Percentiles rank a stretch among this genome's conserved stretches.
Evolutionary conservation across 805 yeast genomes (phyloP).

Genomic region (Priceomyces medius): DNA sequence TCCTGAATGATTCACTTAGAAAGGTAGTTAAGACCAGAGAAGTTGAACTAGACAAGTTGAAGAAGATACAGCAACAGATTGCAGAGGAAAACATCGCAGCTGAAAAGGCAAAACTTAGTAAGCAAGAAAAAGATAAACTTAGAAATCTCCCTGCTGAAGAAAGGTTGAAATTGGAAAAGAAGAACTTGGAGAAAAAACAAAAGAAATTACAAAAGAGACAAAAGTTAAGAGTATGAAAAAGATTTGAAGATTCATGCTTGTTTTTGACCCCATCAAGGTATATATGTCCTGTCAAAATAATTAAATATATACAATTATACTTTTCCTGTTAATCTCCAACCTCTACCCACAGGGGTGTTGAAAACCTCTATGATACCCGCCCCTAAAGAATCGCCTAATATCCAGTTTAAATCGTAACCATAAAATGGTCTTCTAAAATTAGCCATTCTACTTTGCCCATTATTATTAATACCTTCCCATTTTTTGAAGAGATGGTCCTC

Average conservation of each 20-base stretch:
- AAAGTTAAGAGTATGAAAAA: conserved; percentile 37
- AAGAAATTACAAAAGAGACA: conserved; percentile 69
- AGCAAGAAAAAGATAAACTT: conserved; percentile 58
- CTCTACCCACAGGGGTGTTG: conserved; percentile 54
- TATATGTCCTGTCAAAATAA: conserved; percentile 17
- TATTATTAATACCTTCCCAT: conserved; percentile 42
- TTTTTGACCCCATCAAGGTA: not conserved
- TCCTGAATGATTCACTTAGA: conserved; percentile 73
- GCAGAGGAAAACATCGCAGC: conserved; percentile 68
- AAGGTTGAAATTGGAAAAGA: conserved; percentile 74
- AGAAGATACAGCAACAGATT: conserved; percentile 62
- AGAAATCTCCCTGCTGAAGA: conserved; percentile 68
- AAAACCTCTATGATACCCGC: conserved; percentile 52
- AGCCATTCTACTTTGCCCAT: conserved; percentile 31
- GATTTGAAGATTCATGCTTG: not conserved
- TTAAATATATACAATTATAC: conserved; percentile 19
- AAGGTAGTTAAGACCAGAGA: conserved; percentile 79
- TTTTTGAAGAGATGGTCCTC: conserved; percentile 42
- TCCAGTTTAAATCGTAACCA: conserved; percentile 51
- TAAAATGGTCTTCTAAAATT: conserved; percentile 47
- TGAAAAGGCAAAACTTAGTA: conserved; percentile 68
- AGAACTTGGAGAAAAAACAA: conserved; percentile 77
- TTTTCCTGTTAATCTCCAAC: conserved; percentile 58
- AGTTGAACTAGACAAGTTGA: conserved; percentile 65
- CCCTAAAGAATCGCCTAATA: conserved; percentile 51